Conservation (phyloP, 768 basidiomycete species). For the Pisolithus orientalis region DNA sequence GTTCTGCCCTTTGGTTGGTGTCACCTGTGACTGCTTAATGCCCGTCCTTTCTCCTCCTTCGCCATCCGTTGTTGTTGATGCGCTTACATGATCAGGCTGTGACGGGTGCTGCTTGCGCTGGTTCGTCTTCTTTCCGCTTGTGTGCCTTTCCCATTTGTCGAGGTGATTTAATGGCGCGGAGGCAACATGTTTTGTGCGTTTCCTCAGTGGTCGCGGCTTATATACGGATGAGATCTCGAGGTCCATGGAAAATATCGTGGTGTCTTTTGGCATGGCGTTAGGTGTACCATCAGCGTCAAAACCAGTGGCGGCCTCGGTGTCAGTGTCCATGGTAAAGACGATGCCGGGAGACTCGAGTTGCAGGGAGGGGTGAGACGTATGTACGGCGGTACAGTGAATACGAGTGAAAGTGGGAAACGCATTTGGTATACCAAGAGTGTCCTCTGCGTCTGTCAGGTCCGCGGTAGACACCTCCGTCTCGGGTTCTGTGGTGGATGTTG, state of each 20-base stretch:
- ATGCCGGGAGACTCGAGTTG: slow-evolving; percentile 18
- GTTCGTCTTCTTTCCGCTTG: slow-evolving; percentile 19
- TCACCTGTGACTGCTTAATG: slow-evolving; percentile 7
- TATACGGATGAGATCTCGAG: slow-evolving; percentile 68
- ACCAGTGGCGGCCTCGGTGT: slow-evolving; percentile 29
- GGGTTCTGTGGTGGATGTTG: slow-evolving; percentile 31
- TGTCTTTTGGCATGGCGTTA: slow-evolving; percentile 2
- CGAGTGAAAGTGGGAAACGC: slow-evolving; percentile 6
- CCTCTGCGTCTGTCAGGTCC: slow-evolving; percentile 36
- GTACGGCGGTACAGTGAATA: not conserved
- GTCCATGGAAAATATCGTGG: slow-evolving; percentile 36
- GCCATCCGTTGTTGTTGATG: not conserved
- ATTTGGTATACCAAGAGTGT: slow-evolving; percentile 11
- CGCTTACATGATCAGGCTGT: slow-evolving; percentile 1
- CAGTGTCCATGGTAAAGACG: slow-evolving; percentile 45
- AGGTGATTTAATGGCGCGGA: slow-evolving; percentile 10
- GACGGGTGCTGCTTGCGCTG: slow-evolving; percentile 27
- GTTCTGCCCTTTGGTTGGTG: slow-evolving; percentile 28
- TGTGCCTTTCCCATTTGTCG: slow-evolving; percentile 6
- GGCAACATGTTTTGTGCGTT: slow-evolving; percentile 28
- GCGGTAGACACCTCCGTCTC: slow-evolving; percentile 33
- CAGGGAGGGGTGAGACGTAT: not conserved
- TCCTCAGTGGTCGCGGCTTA: slow-evolving; percentile 65
- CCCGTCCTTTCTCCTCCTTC: not conserved
- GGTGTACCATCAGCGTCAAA: slow-evolving; percentile 16